Evolutionary conservation across 768 basidiomycete genomes (phyloP).

Genomic region (Sporobolomyces roseus): DNA sequence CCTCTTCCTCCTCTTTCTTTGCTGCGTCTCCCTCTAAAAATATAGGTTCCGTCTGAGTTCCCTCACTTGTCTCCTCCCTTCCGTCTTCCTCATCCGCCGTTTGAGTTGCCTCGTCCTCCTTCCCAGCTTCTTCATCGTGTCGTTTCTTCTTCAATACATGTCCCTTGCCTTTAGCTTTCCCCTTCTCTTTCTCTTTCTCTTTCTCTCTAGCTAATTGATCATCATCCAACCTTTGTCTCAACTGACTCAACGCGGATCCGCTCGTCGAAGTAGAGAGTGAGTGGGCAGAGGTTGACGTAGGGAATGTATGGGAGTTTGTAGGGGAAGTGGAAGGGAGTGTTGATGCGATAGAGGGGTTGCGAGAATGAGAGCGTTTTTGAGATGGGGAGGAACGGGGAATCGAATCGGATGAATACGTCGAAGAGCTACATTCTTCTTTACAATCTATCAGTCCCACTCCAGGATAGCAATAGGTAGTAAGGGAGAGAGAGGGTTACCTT

Average conservation of each 20-base stretch:
- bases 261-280: not conserved
- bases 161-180: not conserved
- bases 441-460: not conserved
- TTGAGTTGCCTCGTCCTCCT: too few species aligned
- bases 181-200: not conserved
- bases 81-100: too few species aligned
- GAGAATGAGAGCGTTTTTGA: too few species aligned
- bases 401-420: not conserved
- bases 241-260: not conserved
- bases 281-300: not conserved
- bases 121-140: not conserved
- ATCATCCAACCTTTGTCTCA: slow-evolving; percentile 8
- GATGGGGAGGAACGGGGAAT: not conserved
- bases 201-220: not conserved
- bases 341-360: not conserved
- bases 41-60: too few species aligned
- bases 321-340: not conserved
- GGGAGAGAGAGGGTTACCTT: not conserved
- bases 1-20: too few species aligned
- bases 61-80: too few species aligned
- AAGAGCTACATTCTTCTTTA: not conserved
- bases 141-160: not conserved
- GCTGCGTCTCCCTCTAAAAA: too few species aligned
- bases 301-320: not conserved
- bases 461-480: not conserved